Conservation (phyloP, 2,329 filamentous ascomycete species). For the Fusarium guadeloupense region DNA sequence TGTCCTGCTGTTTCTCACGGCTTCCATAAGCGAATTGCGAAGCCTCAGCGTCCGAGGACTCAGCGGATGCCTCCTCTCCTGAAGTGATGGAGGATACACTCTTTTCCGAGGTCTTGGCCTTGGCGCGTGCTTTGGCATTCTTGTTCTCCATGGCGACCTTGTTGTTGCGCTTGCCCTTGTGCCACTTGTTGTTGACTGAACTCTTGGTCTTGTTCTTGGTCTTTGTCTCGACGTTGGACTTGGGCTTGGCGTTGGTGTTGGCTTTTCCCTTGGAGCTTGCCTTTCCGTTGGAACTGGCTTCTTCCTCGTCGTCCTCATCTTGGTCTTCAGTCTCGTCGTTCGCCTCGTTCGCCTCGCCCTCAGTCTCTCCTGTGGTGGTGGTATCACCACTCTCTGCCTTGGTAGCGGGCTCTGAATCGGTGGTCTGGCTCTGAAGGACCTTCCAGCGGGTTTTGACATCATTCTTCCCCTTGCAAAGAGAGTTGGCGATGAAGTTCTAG, state of each 20-base stretch:
- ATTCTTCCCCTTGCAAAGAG: conserved; percentile 42
- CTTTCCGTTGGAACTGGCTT: neutral
- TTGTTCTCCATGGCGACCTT: conserved; percentile 37
- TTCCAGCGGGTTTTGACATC: conserved; percentile 48
- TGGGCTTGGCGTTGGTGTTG: neutral
- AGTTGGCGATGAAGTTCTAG: conserved; percentile 46
- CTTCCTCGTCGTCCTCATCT: neutral
- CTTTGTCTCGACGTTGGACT: conserved; percentile 6
- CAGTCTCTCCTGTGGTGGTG: neutral
- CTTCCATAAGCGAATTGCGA: conserved; percentile 27
- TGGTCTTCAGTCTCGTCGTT: neutral
- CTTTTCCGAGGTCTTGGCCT: conserved; percentile 17
- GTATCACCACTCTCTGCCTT: conserved; percentile 1
- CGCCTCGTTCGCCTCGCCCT: neutral
- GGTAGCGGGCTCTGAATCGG: neutral
- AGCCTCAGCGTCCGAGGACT: conserved; percentile 24
- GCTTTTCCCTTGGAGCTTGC: neutral
- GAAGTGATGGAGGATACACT: conserved; percentile 28
- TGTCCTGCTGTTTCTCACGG: conserved; percentile 37
- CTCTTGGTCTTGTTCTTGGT: conserved; percentile 11
- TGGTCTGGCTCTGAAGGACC: conserved; percentile 40
- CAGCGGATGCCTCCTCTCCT: conserved; percentile 43
- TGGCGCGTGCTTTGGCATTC: conserved; percentile 18
- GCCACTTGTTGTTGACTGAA: conserved; percentile 20
- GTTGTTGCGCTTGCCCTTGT: conserved; percentile 32